Evolutionary conservation across 345 rosid genomes (phyloP), one percentile per base, ranked within the genome.

Genomic region (Lumnitzera littorea): DNA sequence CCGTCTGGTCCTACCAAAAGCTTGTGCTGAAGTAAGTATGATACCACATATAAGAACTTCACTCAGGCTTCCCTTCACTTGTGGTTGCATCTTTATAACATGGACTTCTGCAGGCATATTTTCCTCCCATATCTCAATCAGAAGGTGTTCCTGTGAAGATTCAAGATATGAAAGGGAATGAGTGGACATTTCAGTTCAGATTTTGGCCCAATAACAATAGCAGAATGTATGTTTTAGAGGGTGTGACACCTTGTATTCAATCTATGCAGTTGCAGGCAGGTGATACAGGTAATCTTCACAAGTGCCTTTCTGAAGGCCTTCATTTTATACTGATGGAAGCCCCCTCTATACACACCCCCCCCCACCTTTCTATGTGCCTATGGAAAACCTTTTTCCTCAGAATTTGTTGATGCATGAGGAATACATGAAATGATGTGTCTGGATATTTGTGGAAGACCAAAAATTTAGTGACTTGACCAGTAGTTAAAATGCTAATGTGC

Each of bases 191-290:
- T 56, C 98, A 91, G 80, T 91, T 91, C 83, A 86, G 98, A 72
- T 91, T 83, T 83, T 91, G 98, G 98, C 98, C 98, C 24, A 91
- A 91, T 74, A 91, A 91, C 86, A 91, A 91, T 55, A 91, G 98
- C 68, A 84, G 98, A 75, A 91, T 91, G 96, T 91, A 89, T 80
- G 98, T 89, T 57, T 79, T 91, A 71, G 98, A 91, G 70, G 98
- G 98, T 65, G 98, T 91, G 61, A 91, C 96, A 60, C 96, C 98
- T 62, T 91, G 98, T 82, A 89, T 91, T 68, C 96, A 91, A 66
- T 80, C 95, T 56, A 87, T 91, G 98, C 81, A 83, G 70, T 76
- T 91, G 53, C 82, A 55, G 70, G 98, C 98, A 24, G 96, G 96
- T 52, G 98, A 91, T 72, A 91, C 92, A 72, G 85, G 98, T 91